Conservation (phyloP, 345 rosid genomes). For the Fremontodendron californicum region DNA sequence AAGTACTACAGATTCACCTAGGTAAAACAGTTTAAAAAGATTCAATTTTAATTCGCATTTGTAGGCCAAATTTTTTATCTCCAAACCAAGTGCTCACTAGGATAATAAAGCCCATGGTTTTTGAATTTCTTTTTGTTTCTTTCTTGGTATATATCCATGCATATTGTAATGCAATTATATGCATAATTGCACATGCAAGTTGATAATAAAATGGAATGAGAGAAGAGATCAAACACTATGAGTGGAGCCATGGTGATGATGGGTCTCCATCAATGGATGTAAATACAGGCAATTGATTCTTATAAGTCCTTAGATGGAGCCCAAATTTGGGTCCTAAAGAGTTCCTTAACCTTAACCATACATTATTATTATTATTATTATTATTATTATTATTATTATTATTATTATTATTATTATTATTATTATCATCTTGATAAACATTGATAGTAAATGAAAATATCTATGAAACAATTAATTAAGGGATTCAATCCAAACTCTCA, state of each 20-base stretch:
- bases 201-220: not conserved
- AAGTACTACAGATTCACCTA: not conserved
- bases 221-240: not conserved
- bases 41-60: not conserved
- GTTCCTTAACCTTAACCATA: not conserved
- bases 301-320: not conserved
- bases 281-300: not conserved
- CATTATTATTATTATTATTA: not conserved
- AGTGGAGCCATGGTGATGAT: not conserved
- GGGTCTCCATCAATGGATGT: not conserved
- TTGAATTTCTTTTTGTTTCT: not conserved
- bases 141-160: not conserved
- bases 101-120: too few relatives aligned
- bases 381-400: too few relatives aligned
- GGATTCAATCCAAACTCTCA: not conserved
- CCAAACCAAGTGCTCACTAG: not conserved
- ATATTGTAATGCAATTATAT: not conserved
- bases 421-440: not conserved
- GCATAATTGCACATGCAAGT: not conserved
- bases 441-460: not conserved
- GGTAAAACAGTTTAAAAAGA: not conserved
- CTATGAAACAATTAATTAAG: not conserved
- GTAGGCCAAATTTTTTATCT: not conserved
- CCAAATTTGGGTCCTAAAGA: not conserved
- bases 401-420: too few relatives aligned